A percentile compares a stretch with the other conserved stretches of the same genome.
phyloP scores from a whole-genome alignment of 2,329 filamentous ascomycete genomes.

The Aspergillus transmontanensis region DNA sequence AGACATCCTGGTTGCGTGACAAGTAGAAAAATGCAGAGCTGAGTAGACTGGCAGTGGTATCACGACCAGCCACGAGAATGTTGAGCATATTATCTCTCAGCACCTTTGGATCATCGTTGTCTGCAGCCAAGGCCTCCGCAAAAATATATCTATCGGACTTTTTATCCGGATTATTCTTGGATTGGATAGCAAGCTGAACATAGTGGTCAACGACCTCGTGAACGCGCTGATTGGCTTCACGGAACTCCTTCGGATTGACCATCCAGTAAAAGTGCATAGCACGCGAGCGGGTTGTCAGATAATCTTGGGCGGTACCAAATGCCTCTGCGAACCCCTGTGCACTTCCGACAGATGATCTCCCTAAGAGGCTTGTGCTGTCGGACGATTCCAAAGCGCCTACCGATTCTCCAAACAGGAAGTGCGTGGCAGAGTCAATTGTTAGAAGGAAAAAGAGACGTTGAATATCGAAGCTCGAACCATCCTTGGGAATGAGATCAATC shows the following conservation, averaged over 20 bases:
- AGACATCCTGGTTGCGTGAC: slow-evolving; percentile 42
- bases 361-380: slow-evolving; percentile 54
- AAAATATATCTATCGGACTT: slow-evolving; percentile 49
- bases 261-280: slow-evolving; percentile 42
- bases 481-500: slow-evolving; percentile 61
- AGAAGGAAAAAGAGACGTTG: slow-evolving; percentile 77
- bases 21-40: slow-evolving; percentile 52
- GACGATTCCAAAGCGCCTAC: slow-evolving; percentile 57
- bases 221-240: slow-evolving; percentile 43
- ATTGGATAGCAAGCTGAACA: slow-evolving; percentile 47
- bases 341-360: slow-evolving; percentile 33
- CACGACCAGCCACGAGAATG: slow-evolving; percentile 55
- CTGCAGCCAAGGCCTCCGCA: slow-evolving; percentile 50
- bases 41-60: slow-evolving; percentile 53
- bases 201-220: slow-evolving; percentile 54
- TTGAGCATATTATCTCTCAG: slow-evolving; percentile 54
- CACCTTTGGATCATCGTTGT: slow-evolving; percentile 49
- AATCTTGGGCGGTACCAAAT: slow-evolving; percentile 39
- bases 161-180: slow-evolving; percentile 36
- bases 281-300: slow-evolving; percentile 31
- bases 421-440: slow-evolving; percentile 81
- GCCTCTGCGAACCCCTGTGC: slow-evolving; percentile 39
- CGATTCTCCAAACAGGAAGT: slow-evolving; percentile 80
- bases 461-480: slow-evolving; percentile 62
- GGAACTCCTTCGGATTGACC: slow-evolving; percentile 43